phyloP scores from a whole-genome alignment of 164 flowering plant species.

The Akebia trifoliata region DNA sequence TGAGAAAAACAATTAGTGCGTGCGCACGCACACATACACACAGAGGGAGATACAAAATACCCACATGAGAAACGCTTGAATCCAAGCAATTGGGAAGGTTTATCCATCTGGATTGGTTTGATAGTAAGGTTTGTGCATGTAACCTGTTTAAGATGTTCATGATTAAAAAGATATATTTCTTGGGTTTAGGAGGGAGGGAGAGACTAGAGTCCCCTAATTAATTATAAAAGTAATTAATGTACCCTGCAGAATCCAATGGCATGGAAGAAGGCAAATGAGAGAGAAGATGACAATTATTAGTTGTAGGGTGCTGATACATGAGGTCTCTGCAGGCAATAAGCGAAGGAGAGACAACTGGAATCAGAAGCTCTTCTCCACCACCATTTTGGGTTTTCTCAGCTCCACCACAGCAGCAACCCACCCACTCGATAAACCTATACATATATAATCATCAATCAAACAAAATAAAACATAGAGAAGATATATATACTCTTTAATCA shows the following conservation, averaged over 20 bases:
- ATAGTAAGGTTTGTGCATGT: constrained; percentile 48
- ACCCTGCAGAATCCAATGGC: constrained; percentile 67
- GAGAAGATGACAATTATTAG: constrained; percentile 61
- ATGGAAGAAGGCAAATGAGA: constrained; percentile 59
- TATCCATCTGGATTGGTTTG: constrained; percentile 68
- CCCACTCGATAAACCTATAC: constrained; percentile 57
- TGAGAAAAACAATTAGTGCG: background rate
- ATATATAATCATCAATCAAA: background rate
- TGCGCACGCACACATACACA: background rate
- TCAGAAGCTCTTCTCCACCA: constrained; percentile 40
- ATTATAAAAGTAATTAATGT: constrained; percentile 1
- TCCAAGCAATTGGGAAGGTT: constrained; percentile 35
- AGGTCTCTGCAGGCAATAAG: constrained; percentile 56
- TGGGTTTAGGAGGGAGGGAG: background rate
- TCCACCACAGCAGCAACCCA: constrained; percentile 78
- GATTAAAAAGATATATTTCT: background rate
- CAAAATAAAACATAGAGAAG: background rate
- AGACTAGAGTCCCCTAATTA: too few relatives aligned
- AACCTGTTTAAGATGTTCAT: constrained; percentile 26
- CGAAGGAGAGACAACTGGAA: constrained; percentile 40
- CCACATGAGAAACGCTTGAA: constrained; percentile 29
- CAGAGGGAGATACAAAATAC: constrained; percentile 4
- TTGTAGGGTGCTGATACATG: constrained; percentile 52
- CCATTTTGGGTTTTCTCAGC: constrained; percentile 21
- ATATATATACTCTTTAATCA: too few relatives aligned